A percentile compares a stretch with the other conserved stretches of the same genome.
Evolutionary conservation across 23 red algal genomes (phyloP).

Genomic region (Gracilaria gracilis): DNA sequence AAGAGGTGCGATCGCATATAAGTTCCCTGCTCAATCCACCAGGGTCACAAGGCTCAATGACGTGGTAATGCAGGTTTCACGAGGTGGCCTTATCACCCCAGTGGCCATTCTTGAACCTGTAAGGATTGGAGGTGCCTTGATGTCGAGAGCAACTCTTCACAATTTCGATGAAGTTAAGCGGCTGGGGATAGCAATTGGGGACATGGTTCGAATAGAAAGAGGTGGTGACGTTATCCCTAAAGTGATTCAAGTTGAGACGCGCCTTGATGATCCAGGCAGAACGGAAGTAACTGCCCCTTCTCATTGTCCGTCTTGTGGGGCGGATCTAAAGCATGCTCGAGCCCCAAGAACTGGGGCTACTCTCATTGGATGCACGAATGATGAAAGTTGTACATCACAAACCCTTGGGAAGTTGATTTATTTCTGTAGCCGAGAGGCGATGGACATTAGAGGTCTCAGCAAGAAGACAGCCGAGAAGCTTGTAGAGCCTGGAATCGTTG

Average conservation of each 20-base stretch:
- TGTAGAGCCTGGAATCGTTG: slow-evolving; percentile 45
- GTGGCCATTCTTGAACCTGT: slow-evolving; percentile 81
- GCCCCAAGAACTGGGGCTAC: slow-evolving; percentile 43
- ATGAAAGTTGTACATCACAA: slow-evolving; percentile 42
- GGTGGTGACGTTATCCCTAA: slow-evolving; percentile 91
- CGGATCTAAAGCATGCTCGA: not conserved
- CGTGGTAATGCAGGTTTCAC: slow-evolving; percentile 83
- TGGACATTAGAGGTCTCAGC: slow-evolving; percentile 81
- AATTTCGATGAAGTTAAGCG: slow-evolving; percentile 81
- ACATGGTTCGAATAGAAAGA: slow-evolving; percentile 64
- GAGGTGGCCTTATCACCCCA: slow-evolving; percentile 78
- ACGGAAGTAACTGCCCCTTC: slow-evolving; percentile 20
- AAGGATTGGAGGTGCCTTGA: slow-evolving; percentile 61
- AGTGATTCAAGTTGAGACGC: slow-evolving; percentile 43
- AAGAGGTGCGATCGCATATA: slow-evolving; percentile 73
- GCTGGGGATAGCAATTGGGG: slow-evolving; percentile 56
- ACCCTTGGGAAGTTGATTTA: slow-evolving; percentile 61
- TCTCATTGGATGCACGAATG: slow-evolving; percentile 65
- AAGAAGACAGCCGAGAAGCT: slow-evolving; percentile 68
- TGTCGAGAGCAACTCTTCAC: slow-evolving; percentile 84
- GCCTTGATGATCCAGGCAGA: not conserved
- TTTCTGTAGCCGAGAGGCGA: slow-evolving; percentile 46
- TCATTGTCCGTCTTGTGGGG: slow-evolving; percentile 60
- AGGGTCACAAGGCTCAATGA: slow-evolving; percentile 60
- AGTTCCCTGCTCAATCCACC: slow-evolving; percentile 64